Evolutionary conservation across 371 early-diverging fungal species (phyloP).

Genomic region (Fennellomyces sp.): DNA sequence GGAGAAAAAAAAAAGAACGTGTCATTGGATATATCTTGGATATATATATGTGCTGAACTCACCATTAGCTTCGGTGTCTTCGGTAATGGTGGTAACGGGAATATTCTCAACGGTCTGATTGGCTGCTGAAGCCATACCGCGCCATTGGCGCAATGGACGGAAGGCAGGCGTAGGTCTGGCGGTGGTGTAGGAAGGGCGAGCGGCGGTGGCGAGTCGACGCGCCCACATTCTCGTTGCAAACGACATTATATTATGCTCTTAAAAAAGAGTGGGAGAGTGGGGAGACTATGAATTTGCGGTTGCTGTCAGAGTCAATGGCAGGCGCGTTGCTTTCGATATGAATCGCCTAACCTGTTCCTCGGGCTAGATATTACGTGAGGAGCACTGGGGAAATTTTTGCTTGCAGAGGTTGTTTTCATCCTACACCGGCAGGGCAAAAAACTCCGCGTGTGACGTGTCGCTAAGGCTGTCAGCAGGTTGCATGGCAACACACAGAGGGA

Average conservation of each 20-base stretch:
- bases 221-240: slow-evolving; percentile 54
- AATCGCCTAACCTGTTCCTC: slow-evolving; percentile 4
- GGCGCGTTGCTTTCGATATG: not conserved
- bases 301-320: not conserved
- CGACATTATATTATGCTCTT: slow-evolving; percentile 29
- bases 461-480: too few species aligned
- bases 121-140: slow-evolving; percentile 44
- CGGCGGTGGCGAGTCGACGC: slow-evolving; percentile 39
- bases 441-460: too few species aligned
- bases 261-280: slow-evolving; percentile 23
- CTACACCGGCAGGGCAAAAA: not conserved
- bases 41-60: slow-evolving; percentile 14
- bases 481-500: too few species aligned
- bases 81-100: slow-evolving; percentile 44
- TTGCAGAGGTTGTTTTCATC: not conserved
- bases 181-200: slow-evolving; percentile 24
- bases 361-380: not conserved
- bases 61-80: slow-evolving; percentile 48
- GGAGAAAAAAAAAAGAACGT: not conserved
- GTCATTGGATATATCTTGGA: not conserved
- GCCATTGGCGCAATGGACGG: slow-evolving; percentile 32
- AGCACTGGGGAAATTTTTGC: slow-evolving; percentile 2
- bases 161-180: slow-evolving; percentile 7
- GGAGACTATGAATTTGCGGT: slow-evolving; percentile 12
- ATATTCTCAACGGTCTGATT: slow-evolving; percentile 23